phyloP scores from a whole-genome alignment of 1,284 basidiomycete genomes.

The Leccinum idahoense region DNA sequence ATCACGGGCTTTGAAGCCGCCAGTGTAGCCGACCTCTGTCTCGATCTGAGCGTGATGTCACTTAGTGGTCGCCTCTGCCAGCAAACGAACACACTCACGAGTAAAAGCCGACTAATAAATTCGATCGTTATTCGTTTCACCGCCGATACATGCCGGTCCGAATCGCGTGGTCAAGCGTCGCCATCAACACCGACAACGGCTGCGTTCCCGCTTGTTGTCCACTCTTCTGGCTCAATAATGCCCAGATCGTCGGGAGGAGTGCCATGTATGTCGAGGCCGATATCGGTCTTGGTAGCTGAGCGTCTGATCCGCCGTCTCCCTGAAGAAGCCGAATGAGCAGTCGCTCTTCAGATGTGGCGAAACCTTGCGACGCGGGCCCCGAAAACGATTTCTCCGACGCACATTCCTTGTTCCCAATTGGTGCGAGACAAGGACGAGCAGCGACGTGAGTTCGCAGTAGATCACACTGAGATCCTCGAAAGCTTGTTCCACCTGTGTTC shows the following conservation, averaged over 20 bases:
- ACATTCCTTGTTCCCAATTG: conserved; percentile 9
- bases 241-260: conserved; percentile 82
- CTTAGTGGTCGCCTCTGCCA: not conserved
- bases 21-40: conserved; percentile 49
- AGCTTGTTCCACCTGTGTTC: conserved; percentile 48
- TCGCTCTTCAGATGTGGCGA: conserved; percentile 6
- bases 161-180: conserved; percentile 55
- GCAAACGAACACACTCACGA: conserved; percentile 43
- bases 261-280: conserved; percentile 60
- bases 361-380: conserved; percentile 4
- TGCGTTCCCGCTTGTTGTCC: conserved; percentile 19
- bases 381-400: conserved; percentile 9
- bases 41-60: conserved; percentile 46
- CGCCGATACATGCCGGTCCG: conserved; percentile 50
- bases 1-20: conserved; percentile 40
- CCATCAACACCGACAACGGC: conserved; percentile 39
- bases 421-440: conserved; percentile 47
- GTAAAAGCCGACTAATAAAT: conserved; percentile 63
- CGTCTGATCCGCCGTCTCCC: conserved; percentile 43
- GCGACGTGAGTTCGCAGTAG: conserved; percentile 71
- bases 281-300: conserved; percentile 43
- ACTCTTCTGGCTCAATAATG: conserved; percentile 52
- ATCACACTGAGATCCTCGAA: conserved; percentile 70
- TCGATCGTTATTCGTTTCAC: conserved; percentile 64
- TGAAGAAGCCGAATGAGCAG: conserved; percentile 44